Evolutionary conservation across 1,284 basidiomycete species (phyloP).

Genomic region (Kalmanozyma brasiliensis): DNA sequence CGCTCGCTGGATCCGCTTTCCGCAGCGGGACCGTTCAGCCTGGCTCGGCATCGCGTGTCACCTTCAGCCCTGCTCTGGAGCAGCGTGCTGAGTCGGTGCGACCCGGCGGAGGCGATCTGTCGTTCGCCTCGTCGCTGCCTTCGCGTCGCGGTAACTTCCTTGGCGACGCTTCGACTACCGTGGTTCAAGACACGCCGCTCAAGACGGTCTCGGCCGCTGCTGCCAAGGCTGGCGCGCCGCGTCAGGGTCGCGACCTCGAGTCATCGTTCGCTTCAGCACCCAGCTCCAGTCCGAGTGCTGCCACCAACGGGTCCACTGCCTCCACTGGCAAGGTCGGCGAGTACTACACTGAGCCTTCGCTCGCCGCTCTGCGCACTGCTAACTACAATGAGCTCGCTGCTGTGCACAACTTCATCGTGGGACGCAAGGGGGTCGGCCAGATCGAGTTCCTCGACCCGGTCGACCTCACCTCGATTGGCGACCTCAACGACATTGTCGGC

Average conservation of each 20-base stretch:
- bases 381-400: conserved; percentile 74
- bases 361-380: conserved; percentile 54
- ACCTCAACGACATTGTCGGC: conserved; percentile 85
- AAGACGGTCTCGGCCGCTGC: conserved; percentile 46
- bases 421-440: conserved; percentile 88
- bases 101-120: conserved; percentile 49
- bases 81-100: conserved; percentile 48
- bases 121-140: conserved; percentile 52
- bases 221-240: conserved; percentile 37
- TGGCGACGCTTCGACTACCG: conserved; percentile 24
- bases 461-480: conserved; percentile 85
- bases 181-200: conserved; percentile 46
- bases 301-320: conserved; percentile 26
- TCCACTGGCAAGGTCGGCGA: conserved; percentile 45
- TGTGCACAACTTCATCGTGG: conserved; percentile 80
- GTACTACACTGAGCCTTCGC: conserved; percentile 61
- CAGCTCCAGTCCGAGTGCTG: conserved; percentile 7
- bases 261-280: conserved; percentile 43
- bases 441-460: conserved; percentile 87
- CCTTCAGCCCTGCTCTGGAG: conserved; percentile 62
- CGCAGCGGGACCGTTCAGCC: conserved; percentile 49
- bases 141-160: conserved; percentile 48
- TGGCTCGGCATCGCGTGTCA: conserved; percentile 42
- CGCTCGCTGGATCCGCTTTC: conserved; percentile 37
- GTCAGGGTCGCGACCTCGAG: conserved; percentile 48